Conservation (phyloP, 1,139 yeast genomes). For the Hyphopichia burtonii region DNA sequence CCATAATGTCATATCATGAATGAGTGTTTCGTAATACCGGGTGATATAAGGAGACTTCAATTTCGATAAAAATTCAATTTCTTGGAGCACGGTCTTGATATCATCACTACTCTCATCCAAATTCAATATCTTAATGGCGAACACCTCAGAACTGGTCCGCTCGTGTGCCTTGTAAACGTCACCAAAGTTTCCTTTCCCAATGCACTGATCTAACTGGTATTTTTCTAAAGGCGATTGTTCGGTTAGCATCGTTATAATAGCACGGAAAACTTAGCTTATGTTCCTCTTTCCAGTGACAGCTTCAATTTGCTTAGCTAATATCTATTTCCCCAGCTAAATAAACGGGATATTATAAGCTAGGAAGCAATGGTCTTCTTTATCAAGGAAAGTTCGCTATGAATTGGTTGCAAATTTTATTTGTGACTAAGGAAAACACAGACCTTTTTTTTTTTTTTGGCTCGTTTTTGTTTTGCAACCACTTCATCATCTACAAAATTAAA, state of each 20-base stretch:
- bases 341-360: no score
- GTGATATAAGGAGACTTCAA: constrained; percentile 66
- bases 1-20: constrained; percentile 69
- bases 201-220: constrained; percentile 53
- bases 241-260: not conserved
- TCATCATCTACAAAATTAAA: constrained; percentile 1
- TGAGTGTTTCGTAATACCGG: constrained; percentile 60
- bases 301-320: no score
- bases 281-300: no score
- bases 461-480: constrained; percentile 13
- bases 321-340: no score
- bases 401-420: not conserved
- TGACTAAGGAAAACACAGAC: not conserved
- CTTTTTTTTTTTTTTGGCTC: no score
- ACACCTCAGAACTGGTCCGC: constrained; percentile 32
- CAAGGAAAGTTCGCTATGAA: no score
- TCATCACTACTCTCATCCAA: constrained; percentile 76
- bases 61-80: constrained; percentile 68
- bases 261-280: not conserved
- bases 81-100: constrained; percentile 65
- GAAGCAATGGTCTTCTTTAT: no score
- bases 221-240: constrained; percentile 4
- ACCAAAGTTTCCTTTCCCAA: constrained; percentile 86
- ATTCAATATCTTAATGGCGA: constrained; percentile 79
- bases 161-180: constrained; percentile 72